Conservation (phyloP, 331 rosid genomes). For the Cydonia oblonga region DNA sequence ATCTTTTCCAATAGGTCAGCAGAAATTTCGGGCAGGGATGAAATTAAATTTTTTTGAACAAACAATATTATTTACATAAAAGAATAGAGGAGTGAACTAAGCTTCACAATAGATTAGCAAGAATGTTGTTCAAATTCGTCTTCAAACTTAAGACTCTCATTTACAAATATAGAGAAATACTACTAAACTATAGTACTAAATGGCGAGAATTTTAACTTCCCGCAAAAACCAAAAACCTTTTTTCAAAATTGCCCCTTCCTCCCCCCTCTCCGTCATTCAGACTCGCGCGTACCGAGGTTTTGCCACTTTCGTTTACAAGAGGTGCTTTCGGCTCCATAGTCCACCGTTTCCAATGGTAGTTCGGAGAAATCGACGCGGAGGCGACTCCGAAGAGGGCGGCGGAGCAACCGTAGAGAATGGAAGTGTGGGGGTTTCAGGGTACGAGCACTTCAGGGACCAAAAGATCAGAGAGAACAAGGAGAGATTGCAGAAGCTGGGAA, state of each 20-base stretch:
- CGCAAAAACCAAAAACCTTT: no score
- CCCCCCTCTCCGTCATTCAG: background rate
- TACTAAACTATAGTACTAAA: fast-evolving
- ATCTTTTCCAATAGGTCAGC: no score
- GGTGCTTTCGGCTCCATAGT: background rate
- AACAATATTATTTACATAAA: no score
- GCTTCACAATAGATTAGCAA: no score
- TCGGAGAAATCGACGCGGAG: slow-evolving; percentile 10
- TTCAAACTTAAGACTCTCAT: fast-evolving
- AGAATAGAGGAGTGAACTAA: fast-evolving
- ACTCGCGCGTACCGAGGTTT: background rate
- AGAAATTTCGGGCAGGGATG: no score
- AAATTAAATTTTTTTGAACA: no score
- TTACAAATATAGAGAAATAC: no score
- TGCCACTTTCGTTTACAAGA: background rate
- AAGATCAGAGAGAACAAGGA: slow-evolving; percentile 60
- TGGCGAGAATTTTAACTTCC: no score
- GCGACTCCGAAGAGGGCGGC: background rate
- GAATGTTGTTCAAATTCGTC: fast-evolving
- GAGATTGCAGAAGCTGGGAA: slow-evolving; percentile 52
- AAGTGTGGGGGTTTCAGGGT: slow-evolving; percentile 5
- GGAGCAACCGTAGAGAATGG: background rate
- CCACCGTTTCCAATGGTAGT: slow-evolving; percentile 5
- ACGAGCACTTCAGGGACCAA: slow-evolving; percentile 44
- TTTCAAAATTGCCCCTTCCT: background rate